Percentiles rank a stretch among this genome's conserved stretches.
phyloP scores from a whole-genome alignment of 805 yeast genomes.

The Tetrapisispora pingtungensis region DNA sequence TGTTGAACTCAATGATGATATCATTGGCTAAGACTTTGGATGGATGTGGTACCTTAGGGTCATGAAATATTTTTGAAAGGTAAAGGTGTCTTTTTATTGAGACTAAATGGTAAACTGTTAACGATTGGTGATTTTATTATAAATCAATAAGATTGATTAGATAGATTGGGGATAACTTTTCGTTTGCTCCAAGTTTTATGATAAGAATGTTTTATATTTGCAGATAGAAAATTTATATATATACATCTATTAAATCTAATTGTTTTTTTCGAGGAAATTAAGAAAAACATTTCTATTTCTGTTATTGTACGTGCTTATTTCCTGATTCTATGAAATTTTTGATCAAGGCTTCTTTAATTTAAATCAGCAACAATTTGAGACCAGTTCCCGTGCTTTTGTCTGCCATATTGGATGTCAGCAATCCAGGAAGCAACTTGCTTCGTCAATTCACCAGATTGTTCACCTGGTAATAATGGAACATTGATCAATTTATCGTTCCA shows the following conservation, averaged over 20 bases:
- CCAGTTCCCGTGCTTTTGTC: constrained; percentile 50
- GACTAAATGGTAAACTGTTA: too few relatives aligned
- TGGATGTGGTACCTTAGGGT: too few relatives aligned
- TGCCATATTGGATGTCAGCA: constrained; percentile 81
- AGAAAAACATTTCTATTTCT: neutral
- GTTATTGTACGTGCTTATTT: neutral
- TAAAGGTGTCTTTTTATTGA: too few relatives aligned
- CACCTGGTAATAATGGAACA: constrained; percentile 72
- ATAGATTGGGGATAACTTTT: too few relatives aligned
- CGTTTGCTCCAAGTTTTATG: too few relatives aligned
- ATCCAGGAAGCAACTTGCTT: constrained; percentile 75
- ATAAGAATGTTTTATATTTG: neutral
- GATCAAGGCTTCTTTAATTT: constrained; percentile 5
- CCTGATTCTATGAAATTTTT: too few relatives aligned
- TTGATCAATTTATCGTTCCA: constrained; percentile 59
- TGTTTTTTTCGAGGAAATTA: neutral
- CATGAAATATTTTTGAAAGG: too few relatives aligned
- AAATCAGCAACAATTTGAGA: constrained; percentile 27
- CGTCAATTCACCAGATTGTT: constrained; percentile 70
- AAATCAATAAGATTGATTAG: too few relatives aligned
- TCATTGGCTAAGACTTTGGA: too few relatives aligned
- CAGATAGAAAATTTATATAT: neutral
- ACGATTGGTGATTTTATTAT: too few relatives aligned
- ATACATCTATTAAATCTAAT: neutral
- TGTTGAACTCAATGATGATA: too few relatives aligned